A percentile compares a stretch with the other conserved stretches of the same genome.
These are phyloP conservation scores for Phytophthora megakarya DNA, from an alignment of 352 stramenopile genomes.

Conservation along the genomic window DNA sequence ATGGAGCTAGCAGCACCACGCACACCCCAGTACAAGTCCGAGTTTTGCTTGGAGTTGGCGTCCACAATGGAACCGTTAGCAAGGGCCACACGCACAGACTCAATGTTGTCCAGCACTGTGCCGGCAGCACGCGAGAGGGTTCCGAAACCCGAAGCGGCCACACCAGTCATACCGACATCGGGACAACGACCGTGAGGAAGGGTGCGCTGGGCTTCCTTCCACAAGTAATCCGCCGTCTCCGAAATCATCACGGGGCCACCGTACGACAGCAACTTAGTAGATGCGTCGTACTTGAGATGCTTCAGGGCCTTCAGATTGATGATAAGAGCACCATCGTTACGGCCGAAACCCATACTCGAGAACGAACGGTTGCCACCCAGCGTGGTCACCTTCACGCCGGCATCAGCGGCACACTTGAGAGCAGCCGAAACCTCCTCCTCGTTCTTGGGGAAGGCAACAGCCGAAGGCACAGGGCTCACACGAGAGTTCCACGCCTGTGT, in stretches of 20 bases:
- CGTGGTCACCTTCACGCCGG: conserved; percentile 32
- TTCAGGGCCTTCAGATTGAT: conserved; percentile 33
- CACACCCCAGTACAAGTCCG: conserved; percentile 32
- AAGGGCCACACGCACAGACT: conserved; percentile 28
- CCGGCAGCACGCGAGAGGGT: conserved; percentile 26
- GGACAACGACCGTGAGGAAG: conserved; percentile 33
- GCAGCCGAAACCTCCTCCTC: conserved; percentile 28
- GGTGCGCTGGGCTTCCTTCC: conserved; percentile 16
- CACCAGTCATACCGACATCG: conserved; percentile 37
- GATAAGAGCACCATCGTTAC: conserved; percentile 32
- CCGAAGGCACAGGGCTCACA: conserved; percentile 25
- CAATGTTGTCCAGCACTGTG: conserved; percentile 36
- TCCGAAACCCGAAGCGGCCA: conserved; percentile 29
- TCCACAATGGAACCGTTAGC: conserved; percentile 34
- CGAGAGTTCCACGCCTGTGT: conserved; percentile 37
- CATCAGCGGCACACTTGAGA: conserved; percentile 27
- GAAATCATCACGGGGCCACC: conserved; percentile 38
- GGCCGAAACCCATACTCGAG: conserved; percentile 37
- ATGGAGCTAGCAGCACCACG: conserved; percentile 32
- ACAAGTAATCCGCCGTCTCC: conserved; percentile 29
- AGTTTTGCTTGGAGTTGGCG: conserved; percentile 23
- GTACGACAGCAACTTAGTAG: conserved; percentile 28
- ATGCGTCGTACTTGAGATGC: conserved; percentile 26
- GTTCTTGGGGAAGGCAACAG: conserved; percentile 28
- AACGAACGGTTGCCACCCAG: conserved; percentile 37